Conservation (phyloP, 805 yeast species). For the Ogataea methanolica region DNA sequence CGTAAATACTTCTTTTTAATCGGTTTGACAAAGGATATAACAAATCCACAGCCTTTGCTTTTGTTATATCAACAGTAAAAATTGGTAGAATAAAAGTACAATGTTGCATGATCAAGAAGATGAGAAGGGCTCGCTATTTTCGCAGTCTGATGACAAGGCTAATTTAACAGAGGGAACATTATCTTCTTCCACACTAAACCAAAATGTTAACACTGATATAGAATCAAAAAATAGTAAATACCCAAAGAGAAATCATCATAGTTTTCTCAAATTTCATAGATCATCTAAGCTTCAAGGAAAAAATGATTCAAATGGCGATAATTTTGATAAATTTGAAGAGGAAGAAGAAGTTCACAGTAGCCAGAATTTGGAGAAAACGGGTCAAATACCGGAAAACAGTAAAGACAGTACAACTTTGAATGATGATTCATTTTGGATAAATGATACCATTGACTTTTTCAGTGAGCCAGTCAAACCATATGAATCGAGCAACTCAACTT, state of each 20-base stretch:
- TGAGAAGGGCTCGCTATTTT: not conserved
- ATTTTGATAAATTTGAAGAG: too few species aligned
- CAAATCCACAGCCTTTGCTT: too few species aligned
- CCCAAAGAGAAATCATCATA: not conserved
- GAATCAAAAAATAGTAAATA: not conserved
- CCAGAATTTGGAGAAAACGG: too few species aligned
- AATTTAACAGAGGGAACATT: not conserved
- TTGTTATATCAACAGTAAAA: too few species aligned
- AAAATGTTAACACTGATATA: not conserved
- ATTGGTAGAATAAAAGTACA: not conserved
- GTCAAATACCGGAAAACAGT: too few species aligned
- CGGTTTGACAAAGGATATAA: too few species aligned
- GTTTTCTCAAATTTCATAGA: not conserved
- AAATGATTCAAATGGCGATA: slow-evolving; percentile 5
- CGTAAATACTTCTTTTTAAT: too few species aligned
- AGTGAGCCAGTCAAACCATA: slow-evolving; percentile 7
- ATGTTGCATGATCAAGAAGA: not conserved
- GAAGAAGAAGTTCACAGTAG: too few species aligned
- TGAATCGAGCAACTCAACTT: not conserved
- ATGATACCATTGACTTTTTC: slow-evolving; percentile 15
- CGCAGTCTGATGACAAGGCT: not conserved
- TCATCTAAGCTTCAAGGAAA: not conserved
- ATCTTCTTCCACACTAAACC: not conserved
- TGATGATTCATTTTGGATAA: not conserved
- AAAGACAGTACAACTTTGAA: not conserved